Evolutionary conservation across 164 flowering plant genomes (phyloP).

Genomic region (Warburgia ugandensis): DNA sequence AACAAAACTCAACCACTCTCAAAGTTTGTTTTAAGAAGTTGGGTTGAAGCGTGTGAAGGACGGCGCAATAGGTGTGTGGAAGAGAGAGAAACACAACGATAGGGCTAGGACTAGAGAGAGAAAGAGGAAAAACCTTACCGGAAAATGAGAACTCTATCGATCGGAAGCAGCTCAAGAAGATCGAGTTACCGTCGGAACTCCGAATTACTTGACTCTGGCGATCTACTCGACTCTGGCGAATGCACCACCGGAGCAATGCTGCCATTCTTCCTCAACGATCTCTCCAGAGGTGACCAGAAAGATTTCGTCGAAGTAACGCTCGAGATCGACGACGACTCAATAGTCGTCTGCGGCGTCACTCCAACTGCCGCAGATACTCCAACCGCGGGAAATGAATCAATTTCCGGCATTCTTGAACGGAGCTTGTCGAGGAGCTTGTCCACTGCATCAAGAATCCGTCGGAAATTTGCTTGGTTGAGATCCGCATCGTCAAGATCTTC

Average conservation of each 20-base stretch:
- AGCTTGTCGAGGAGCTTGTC: slow-evolving; percentile 46
- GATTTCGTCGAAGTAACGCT: slow-evolving; percentile 78
- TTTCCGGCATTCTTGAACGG: slow-evolving; percentile 20
- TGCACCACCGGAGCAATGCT: slow-evolving; percentile 63
- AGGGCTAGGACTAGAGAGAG: neutral
- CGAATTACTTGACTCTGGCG: slow-evolving; percentile 12
- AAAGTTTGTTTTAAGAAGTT: slow-evolving; percentile 8
- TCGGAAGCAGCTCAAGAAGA: slow-evolving; percentile 17
- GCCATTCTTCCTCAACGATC: slow-evolving; percentile 65
- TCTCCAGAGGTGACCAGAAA: slow-evolving; percentile 20
- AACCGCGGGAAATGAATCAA: neutral
- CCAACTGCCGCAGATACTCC: slow-evolving; percentile 24
- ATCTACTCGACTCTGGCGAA: slow-evolving; percentile 18
- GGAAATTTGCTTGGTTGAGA: slow-evolving; percentile 53
- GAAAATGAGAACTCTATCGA: slow-evolving; percentile 19
- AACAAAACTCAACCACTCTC: slow-evolving; percentile 19
- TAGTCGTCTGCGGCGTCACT: slow-evolving; percentile 47
- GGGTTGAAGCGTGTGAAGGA: slow-evolving; percentile 10
- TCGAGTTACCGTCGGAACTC: slow-evolving; percentile 13
- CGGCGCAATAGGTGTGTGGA: slow-evolving; percentile 6
- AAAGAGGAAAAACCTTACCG: too few relatives aligned
- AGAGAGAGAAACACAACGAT: neutral
- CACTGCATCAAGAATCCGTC: slow-evolving; percentile 45
- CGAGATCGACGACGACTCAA: slow-evolving; percentile 53
- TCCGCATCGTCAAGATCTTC: slow-evolving; percentile 37